phyloP scores from a whole-genome alignment of 192 early-diverging fungal species.

The Umbelopsis sp. region DNA sequence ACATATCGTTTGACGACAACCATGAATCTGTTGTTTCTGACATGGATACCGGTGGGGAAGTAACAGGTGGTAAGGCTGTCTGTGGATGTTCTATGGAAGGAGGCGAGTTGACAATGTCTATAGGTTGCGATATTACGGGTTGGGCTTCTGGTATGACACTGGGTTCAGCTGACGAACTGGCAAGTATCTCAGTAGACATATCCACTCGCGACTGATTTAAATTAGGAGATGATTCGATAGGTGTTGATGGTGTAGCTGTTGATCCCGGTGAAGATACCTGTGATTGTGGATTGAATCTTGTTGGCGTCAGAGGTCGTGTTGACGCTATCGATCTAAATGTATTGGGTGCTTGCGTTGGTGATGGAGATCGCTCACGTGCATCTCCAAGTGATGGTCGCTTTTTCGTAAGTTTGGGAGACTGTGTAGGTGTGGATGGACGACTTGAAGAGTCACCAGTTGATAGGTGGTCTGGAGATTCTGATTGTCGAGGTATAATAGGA shows the following conservation, averaged over 20 bases:
- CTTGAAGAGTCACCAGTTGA: not conserved
- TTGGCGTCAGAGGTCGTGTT: not conserved
- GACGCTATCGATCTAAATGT: not conserved
- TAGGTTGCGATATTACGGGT: not conserved
- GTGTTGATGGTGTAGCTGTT: not conserved
- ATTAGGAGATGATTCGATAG: too few species aligned
- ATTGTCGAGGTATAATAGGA: not conserved
- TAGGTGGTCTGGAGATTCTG: not conserved
- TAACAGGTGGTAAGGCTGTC: not conserved
- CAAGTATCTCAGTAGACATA: not conserved
- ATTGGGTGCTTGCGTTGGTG: not conserved
- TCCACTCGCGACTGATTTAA: too few species aligned
- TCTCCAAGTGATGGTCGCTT: not conserved
- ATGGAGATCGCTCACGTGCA: not conserved
- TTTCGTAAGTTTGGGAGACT: not conserved
- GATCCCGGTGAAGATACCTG: not conserved
- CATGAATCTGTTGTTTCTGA: not conserved
- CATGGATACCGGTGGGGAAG: not conserved
- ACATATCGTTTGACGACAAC: constrained; percentile 6
- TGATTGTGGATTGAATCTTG: not conserved
- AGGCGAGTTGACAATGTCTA: not conserved
- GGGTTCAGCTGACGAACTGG: not conserved
- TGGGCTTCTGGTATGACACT: not conserved
- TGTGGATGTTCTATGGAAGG: not conserved
- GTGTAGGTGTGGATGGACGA: not conserved